Evolutionary conservation across 805 yeast species (phyloP).

Genomic region (Yarrowia bubula): DNA sequence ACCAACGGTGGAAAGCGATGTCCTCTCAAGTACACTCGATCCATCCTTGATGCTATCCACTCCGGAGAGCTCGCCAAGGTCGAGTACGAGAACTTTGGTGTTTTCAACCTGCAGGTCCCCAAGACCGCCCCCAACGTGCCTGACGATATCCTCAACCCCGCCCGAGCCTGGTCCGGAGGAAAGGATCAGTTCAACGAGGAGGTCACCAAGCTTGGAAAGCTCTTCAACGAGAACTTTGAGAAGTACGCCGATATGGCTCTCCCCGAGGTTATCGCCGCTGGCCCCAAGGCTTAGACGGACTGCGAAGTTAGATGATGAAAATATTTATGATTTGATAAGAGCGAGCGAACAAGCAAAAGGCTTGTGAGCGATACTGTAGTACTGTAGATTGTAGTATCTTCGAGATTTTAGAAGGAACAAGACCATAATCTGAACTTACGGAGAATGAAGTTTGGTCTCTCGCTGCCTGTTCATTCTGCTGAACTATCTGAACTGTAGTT

Average conservation of each 20-base stretch:
- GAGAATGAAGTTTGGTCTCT: no score
- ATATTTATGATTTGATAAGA: background rate
- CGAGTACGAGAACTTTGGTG: constrained; percentile 79
- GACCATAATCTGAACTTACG: no score
- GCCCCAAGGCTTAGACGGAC: constrained; percentile 57
- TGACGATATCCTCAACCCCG: constrained; percentile 77
- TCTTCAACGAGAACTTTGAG: constrained; percentile 83
- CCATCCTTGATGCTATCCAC: constrained; percentile 72
- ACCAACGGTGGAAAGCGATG: constrained; percentile 95
- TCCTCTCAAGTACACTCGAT: constrained; percentile 96
- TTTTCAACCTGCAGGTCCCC: constrained; percentile 86
- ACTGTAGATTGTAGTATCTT: no score
- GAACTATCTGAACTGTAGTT: no score
- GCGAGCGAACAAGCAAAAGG: background rate
- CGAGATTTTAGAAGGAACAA: no score
- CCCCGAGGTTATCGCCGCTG: constrained; percentile 85
- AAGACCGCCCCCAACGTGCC: constrained; percentile 81
- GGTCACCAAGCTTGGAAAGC: constrained; percentile 63
- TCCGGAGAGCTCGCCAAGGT: constrained; percentile 79
- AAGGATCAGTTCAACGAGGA: constrained; percentile 51
- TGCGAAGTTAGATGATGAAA: background rate
- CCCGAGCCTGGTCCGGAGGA: constrained; percentile 72
- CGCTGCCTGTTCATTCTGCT: no score
- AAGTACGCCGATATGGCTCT: constrained; percentile 83
- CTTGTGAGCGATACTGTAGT: no score